These are phyloP conservation scores for Lactarius indigo DNA, from an alignment of 768 basidiomycete species.

Conservation along the genomic window DNA sequence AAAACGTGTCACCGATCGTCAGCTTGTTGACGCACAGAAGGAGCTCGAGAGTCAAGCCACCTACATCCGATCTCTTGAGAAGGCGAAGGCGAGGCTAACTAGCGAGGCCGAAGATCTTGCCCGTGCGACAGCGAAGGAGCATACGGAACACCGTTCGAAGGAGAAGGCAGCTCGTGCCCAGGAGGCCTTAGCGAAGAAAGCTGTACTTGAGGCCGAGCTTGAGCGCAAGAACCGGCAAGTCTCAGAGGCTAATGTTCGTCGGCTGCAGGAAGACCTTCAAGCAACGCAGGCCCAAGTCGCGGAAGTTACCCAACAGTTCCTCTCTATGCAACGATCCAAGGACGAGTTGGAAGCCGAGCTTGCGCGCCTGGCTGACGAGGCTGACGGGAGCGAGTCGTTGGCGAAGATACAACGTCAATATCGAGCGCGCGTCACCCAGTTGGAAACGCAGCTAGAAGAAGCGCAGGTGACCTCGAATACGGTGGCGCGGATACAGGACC, in stretches of 20 bases:
- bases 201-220: slow-evolving; percentile 57
- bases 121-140: slow-evolving; percentile 69
- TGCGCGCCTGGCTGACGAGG: slow-evolving; percentile 59
- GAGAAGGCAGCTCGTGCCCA: slow-evolving; percentile 63
- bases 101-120: slow-evolving; percentile 81
- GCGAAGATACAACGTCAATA: slow-evolving; percentile 63
- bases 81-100: slow-evolving; percentile 67
- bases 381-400: slow-evolving; percentile 49
- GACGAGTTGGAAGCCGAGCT: slow-evolving; percentile 65
- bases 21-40: slow-evolving; percentile 74
- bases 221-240: slow-evolving; percentile 64
- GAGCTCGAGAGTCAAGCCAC: slow-evolving; percentile 71
- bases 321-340: slow-evolving; percentile 56
- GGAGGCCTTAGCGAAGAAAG: slow-evolving; percentile 57
- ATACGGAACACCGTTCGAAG: slow-evolving; percentile 58
- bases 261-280: slow-evolving; percentile 60
- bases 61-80: slow-evolving; percentile 84
- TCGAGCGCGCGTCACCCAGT: slow-evolving; percentile 54
- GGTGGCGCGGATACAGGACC: slow-evolving; percentile 54
- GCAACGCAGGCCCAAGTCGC: slow-evolving; percentile 51
- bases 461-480: slow-evolving; percentile 48
- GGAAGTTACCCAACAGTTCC: slow-evolving; percentile 52
- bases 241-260: slow-evolving; percentile 58
- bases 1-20: slow-evolving; percentile 89
- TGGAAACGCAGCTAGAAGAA: slow-evolving; percentile 61